Conservation (phyloP, 2,329 filamentous ascomycete genomes). For the Scytalidium lignicola region DNA sequence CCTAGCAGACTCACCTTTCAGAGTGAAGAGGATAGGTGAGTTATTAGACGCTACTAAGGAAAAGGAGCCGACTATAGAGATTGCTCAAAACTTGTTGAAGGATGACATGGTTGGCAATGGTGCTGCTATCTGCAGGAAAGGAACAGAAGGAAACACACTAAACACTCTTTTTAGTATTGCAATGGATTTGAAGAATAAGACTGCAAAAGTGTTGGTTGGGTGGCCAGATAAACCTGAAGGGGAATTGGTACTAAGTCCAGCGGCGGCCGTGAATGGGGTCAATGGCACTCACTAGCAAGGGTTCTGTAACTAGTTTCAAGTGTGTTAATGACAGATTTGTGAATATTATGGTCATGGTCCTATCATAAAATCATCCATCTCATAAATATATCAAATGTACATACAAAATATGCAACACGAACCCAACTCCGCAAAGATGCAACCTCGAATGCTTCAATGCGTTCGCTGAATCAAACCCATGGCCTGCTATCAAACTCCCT, state of each 20-base stretch:
- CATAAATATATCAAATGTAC: too few species aligned
- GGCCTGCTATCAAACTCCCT: too few species aligned
- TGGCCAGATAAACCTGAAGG: slow-evolving; percentile 26
- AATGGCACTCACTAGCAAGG: not conserved
- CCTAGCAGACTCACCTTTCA: slow-evolving; percentile 22
- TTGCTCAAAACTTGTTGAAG: slow-evolving; percentile 10
- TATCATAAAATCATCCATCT: too few species aligned
- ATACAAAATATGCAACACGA: too few species aligned
- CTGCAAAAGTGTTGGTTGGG: slow-evolving; percentile 28
- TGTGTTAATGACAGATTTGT: too few species aligned
- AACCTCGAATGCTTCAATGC: too few species aligned
- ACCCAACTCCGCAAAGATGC: too few species aligned
- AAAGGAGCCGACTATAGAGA: slow-evolving; percentile 8
- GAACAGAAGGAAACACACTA: slow-evolving; percentile 21
- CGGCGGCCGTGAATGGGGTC: slow-evolving; percentile 1
- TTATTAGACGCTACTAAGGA: slow-evolving; percentile 22
- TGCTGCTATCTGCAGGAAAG: slow-evolving; percentile 27
- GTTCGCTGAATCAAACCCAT: too few species aligned
- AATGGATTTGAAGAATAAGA: slow-evolving; percentile 31
- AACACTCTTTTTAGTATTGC: slow-evolving; percentile 34
- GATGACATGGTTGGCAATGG: slow-evolving; percentile 15
- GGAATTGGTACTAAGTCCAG: slow-evolving; percentile 22
- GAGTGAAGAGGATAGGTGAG: slow-evolving; percentile 26
- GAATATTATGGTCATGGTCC: too few species aligned
- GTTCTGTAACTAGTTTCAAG: not conserved